Conservation (phyloP, 169 alveolate genomes). For the Eimeria zaria region DNA sequence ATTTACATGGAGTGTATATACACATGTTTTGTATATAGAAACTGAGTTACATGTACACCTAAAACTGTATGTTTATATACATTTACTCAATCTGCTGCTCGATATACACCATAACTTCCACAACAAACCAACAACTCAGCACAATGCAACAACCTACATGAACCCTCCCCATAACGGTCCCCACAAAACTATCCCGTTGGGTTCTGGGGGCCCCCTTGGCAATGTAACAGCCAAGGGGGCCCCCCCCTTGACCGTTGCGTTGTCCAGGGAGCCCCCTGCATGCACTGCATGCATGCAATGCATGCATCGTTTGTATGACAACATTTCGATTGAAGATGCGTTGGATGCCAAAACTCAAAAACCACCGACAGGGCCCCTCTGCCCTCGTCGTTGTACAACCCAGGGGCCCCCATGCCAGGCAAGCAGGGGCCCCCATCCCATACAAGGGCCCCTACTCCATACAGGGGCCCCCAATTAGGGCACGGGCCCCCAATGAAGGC, state of each 20-base stretch:
- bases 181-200: not conserved
- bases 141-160: no score
- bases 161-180: not conserved
- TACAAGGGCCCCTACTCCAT: no score
- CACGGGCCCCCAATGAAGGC: no score
- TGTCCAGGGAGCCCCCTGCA: not conserved
- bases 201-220: not conserved
- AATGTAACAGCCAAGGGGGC: no score
- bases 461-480: not conserved
- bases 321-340: not conserved
- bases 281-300: not conserved
- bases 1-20: no score
- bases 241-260: not conserved
- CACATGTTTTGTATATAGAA: not conserved
- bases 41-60: not conserved
- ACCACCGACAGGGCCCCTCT: not conserved
- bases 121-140: not conserved
- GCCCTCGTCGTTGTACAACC: no score
- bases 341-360: constrained; percentile 7
- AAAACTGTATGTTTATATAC: not conserved
- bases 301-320: not conserved
- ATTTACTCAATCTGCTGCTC: not conserved
- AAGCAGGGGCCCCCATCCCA: not conserved
- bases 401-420: not conserved
- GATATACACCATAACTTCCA: no score